Evolutionary conservation across 2,329 filamentous ascomycete genomes (phyloP).

Genomic region (Penicillium brevicompactum): DNA sequence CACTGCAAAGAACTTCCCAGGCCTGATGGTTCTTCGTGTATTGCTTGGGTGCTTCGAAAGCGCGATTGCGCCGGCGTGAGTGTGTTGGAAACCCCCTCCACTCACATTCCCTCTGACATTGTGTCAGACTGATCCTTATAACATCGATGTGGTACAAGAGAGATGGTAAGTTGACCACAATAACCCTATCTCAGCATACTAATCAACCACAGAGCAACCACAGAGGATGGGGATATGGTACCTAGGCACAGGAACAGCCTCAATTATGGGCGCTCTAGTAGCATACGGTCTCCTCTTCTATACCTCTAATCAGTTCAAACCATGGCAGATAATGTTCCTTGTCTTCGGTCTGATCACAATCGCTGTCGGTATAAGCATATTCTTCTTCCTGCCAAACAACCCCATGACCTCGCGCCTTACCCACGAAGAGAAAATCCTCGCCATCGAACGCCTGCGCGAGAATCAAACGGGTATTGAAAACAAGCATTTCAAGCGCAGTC

Average conservation of each 20-base stretch:
- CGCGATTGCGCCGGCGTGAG: conserved; percentile 53
- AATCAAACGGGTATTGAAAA: conserved; percentile 42
- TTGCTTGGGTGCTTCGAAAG: conserved; percentile 58
- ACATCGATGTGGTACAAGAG: conserved; percentile 59
- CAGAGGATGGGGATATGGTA: conserved; percentile 64
- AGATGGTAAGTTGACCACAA: conserved; percentile 20
- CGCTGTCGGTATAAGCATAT: conserved; percentile 39
- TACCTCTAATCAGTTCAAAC: conserved; percentile 38
- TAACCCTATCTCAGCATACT: not conserved
- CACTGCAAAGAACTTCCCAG: conserved; percentile 54
- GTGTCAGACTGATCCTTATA: conserved; percentile 51
- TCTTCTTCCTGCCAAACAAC: conserved; percentile 40
- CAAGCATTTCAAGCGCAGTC: conserved; percentile 36
- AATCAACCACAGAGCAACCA: conserved; percentile 54
- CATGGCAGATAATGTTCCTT: conserved; percentile 52
- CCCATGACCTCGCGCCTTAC: conserved; percentile 35
- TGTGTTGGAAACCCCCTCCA: not conserved
- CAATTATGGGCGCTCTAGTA: conserved; percentile 57
- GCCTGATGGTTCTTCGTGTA: conserved; percentile 53
- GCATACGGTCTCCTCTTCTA: conserved; percentile 60
- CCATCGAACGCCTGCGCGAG: conserved; percentile 36
- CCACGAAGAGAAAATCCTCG: conserved; percentile 32
- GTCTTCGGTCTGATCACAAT: conserved; percentile 40
- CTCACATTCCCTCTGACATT: conserved; percentile 2
- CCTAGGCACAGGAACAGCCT: conserved; percentile 57